phyloP scores from a whole-genome alignment of 148 eudicot genomes.

The Rhododendron kiyosumense region DNA sequence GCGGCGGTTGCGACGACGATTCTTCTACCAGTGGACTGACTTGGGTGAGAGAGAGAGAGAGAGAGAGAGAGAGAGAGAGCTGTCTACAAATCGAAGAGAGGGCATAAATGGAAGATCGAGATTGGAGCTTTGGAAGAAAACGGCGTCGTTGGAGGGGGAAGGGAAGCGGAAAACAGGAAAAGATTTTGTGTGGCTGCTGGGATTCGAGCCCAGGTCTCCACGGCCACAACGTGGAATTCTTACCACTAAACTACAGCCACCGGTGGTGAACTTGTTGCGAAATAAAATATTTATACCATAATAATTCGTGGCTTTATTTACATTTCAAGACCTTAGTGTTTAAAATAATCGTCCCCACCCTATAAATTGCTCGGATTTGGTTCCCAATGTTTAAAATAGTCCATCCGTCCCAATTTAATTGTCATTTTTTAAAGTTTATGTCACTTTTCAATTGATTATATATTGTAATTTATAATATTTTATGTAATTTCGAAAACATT shows the following conservation, averaged over 20 bases:
- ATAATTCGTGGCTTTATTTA: no score
- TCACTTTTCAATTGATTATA: no score
- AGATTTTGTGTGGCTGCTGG: background rate
- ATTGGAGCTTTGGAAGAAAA: background rate
- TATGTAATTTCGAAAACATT: no score
- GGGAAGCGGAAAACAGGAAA: background rate
- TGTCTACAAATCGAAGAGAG: background rate
- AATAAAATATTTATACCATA: no score
- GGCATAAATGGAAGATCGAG: background rate
- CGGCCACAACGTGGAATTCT: background rate
- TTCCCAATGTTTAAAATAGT: no score
- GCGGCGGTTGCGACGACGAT: background rate
- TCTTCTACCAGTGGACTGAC: background rate
- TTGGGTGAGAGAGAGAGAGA: background rate
- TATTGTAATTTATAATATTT: no score
- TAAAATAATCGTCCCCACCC: no score
- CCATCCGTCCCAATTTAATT: no score
- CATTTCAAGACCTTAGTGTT: no score
- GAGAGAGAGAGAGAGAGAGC: background rate
- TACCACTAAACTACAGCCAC: constrained; percentile 4
- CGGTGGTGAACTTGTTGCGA: no score
- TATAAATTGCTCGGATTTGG: no score
- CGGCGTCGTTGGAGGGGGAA: background rate
- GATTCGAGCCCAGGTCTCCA: constrained; percentile 9
- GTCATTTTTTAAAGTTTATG: no score